phyloP scores from a whole-genome alignment of 345 rosid species.

The Odontarrhena argentea region DNA sequence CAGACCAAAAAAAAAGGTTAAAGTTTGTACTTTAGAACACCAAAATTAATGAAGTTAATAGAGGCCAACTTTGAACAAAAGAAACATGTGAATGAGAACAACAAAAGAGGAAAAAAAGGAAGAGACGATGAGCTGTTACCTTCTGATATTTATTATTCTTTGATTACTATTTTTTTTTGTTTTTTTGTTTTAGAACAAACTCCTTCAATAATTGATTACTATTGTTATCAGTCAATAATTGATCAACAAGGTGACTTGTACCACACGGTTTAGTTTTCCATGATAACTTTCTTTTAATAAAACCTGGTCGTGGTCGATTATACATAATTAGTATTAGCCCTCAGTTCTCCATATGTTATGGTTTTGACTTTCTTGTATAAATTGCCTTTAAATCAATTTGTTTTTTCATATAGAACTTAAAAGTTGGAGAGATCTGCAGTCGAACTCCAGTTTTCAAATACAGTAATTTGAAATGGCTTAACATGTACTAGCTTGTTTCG shows the following conservation, averaged over 20 bases:
- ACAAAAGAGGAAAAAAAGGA: constrained; percentile 8
- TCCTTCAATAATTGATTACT: constrained; percentile 31
- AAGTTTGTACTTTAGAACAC: neutral
- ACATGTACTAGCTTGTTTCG: too few relatives aligned
- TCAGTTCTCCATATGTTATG: neutral
- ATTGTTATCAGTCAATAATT: constrained; percentile 27
- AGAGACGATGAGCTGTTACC: constrained; percentile 29
- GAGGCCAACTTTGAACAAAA: constrained; percentile 26
- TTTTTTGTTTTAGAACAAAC: constrained; percentile 27
- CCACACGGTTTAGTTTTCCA: constrained; percentile 33
- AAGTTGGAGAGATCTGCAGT: too few relatives aligned
- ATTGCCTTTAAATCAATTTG: too few relatives aligned
- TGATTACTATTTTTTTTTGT: constrained; percentile 20
- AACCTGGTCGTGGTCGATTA: constrained; percentile 11
- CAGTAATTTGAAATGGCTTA: too few relatives aligned
- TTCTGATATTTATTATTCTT: constrained; percentile 26
- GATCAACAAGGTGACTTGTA: constrained; percentile 33
- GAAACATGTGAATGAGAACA: constrained; percentile 28
- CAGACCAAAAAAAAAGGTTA: too few relatives aligned
- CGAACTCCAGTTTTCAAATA: too few relatives aligned
- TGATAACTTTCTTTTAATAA: neutral
- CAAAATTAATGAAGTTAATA: neutral
- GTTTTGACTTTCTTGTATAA: neutral
- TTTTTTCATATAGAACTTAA: too few relatives aligned
- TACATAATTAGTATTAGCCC: neutral